Evolutionary conservation across 306 rosid species (phyloP).

Genomic region (Inga leiocalycina): DNA sequence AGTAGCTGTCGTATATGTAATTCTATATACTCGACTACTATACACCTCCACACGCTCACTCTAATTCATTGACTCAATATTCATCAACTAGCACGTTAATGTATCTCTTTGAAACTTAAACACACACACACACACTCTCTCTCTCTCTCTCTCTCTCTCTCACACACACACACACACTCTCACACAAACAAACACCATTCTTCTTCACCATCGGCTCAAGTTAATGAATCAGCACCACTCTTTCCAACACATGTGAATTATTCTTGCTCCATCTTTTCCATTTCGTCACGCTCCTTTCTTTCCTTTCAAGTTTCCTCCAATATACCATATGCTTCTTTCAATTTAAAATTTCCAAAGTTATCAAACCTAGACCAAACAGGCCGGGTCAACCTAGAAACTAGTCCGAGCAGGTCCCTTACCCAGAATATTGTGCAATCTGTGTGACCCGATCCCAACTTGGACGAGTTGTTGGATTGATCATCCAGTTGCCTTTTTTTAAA

Average conservation of each 20-base stretch:
- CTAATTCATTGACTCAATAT: neutral
- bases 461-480: too few species aligned
- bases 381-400: too few species aligned
- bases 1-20: neutral
- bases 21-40: too few species aligned
- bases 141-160: neutral
- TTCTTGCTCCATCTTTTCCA: neutral
- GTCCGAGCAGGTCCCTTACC: too few species aligned
- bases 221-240: neutral
- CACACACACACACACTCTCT: too few species aligned
- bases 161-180: too few species aligned
- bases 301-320: neutral
- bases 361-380: too few species aligned
- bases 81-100: neutral
- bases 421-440: too few species aligned
- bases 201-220: neutral
- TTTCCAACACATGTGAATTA: neutral
- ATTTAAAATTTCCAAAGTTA: too few species aligned
- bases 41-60: neutral
- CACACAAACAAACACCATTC: neutral
- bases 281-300: neutral
- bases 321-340: neutral
- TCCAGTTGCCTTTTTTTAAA: too few species aligned
- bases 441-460: too few species aligned
- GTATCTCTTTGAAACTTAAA: neutral